These are phyloP conservation scores for Nepenthes gracilis DNA, from an alignment of 148 eudicot genomes.

Conservation along the genomic window DNA sequence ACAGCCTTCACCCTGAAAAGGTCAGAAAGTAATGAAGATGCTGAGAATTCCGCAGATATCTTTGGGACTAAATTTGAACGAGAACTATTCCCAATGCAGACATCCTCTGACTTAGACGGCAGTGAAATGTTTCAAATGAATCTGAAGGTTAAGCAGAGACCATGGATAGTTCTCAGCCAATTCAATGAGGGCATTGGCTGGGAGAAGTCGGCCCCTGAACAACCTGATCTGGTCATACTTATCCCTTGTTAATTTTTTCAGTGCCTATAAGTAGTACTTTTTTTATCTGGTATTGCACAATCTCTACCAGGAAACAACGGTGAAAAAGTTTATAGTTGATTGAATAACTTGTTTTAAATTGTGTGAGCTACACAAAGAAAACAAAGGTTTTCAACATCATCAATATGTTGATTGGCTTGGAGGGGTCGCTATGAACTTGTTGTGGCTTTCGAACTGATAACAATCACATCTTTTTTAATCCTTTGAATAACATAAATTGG, in stretches of 20 bases:
- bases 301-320: background rate
- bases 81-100: constrained; percentile 20
- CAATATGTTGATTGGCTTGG: no score
- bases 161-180: constrained; percentile 46
- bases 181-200: constrained; percentile 3
- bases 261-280: constrained; percentile 7
- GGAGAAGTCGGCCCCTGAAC: constrained; percentile 24
- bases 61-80: constrained; percentile 15
- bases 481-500: no score
- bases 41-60: constrained; percentile 8
- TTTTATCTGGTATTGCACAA: background rate
- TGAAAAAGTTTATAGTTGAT: no score
- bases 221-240: constrained; percentile 31
- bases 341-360: no score
- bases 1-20: constrained; percentile 51
- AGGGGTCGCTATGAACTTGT: no score
- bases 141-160: constrained; percentile 35
- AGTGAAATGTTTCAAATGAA: constrained; percentile 20
- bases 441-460: no score
- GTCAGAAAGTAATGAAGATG: constrained; percentile 10
- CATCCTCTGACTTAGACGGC: constrained; percentile 16
- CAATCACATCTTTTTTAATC: no score
- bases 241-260: constrained; percentile 9
- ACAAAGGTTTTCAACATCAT: no score
- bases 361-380: no score